Percentiles rank a stretch among this genome's conserved stretches.
Evolutionary conservation across 495 filamentous ascomycete genomes (phyloP).

Genomic region (Annulohypoxylon bovei): DNA sequence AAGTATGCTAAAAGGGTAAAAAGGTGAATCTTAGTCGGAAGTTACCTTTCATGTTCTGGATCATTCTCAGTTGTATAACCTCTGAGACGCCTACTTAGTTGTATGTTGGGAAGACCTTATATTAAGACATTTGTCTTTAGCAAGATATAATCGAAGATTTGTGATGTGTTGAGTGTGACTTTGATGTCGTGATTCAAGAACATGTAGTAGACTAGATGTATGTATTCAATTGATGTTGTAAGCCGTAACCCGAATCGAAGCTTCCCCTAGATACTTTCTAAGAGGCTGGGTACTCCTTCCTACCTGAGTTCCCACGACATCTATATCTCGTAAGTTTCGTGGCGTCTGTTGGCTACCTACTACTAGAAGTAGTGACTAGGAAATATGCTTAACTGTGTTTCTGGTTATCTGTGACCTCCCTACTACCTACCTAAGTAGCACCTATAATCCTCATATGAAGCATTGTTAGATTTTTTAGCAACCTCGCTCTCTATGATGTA

Average conservation of each 20-base stretch:
- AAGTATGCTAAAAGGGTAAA: conserved; percentile 52
- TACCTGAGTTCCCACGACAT: background rate
- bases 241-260: background rate
- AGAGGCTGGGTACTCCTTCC: background rate
- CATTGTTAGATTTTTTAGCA: conserved; percentile 4
- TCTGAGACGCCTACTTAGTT: background rate
- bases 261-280: background rate
- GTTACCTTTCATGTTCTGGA: background rate
- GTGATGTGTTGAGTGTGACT: background rate
- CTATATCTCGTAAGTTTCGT: background rate
- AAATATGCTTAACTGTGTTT: background rate
- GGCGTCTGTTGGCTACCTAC: background rate
- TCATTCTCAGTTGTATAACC: background rate
- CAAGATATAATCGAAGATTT: background rate
- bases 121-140: too few species aligned
- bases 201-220: too few species aligned
- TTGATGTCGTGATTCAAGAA: background rate
- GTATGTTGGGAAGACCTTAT: background rate
- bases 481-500: background rate
- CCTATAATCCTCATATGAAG: conserved; percentile 7
- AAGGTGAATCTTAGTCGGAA: conserved; percentile 6
- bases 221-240: too few species aligned
- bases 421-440: background rate
- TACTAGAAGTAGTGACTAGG: background rate
- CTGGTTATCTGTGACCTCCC: background rate